phyloP scores from a whole-genome alignment of 352 stramenopile species.

The Globisporangium sylvaticum region DNA sequence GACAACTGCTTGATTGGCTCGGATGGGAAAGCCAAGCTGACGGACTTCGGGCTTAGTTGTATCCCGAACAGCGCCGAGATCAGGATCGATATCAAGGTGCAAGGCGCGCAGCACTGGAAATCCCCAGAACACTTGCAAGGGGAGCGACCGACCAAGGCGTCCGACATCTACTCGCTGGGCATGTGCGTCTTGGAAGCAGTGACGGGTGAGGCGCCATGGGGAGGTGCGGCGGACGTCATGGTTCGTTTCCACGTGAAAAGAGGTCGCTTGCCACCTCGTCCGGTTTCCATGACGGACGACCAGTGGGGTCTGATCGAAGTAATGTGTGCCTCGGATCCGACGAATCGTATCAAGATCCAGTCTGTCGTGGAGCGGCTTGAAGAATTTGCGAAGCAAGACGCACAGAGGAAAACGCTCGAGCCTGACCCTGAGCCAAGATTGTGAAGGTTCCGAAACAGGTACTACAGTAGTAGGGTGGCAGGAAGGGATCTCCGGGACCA shows the following conservation, averaged over 20 bases:
- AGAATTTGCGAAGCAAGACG: slow-evolving; percentile 4
- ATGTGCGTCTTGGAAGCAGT: slow-evolving; percentile 22
- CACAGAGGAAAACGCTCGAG: neutral
- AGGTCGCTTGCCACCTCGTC: neutral
- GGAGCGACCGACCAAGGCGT: slow-evolving; percentile 3
- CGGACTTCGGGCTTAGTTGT: slow-evolving; percentile 22
- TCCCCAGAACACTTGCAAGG: slow-evolving; percentile 9
- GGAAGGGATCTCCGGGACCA: no score
- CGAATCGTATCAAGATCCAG: slow-evolving; percentile 5
- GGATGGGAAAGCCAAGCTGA: slow-evolving; percentile 14
- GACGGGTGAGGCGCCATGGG: slow-evolving; percentile 14
- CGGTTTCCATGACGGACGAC: neutral
- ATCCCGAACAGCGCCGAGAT: slow-evolving; percentile 11
- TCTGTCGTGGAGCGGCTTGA: slow-evolving; percentile 8
- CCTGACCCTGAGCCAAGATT: neutral
- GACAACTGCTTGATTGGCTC: slow-evolving; percentile 68
- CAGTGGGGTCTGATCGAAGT: slow-evolving; percentile 13
- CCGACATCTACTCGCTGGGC: slow-evolving; percentile 20
- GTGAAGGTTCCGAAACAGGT: no score
- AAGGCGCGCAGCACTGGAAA: slow-evolving; percentile 7
- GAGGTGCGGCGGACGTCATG: slow-evolving; percentile 1
- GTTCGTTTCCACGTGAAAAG: slow-evolving; percentile 7
- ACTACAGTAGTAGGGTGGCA: no score
- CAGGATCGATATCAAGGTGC: slow-evolving; percentile 8
- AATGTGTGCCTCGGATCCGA: slow-evolving; percentile 8